Evolutionary conservation across 2,329 filamentous ascomycete genomes (phyloP).

Genomic region (Penicillium capsulatum): DNA sequence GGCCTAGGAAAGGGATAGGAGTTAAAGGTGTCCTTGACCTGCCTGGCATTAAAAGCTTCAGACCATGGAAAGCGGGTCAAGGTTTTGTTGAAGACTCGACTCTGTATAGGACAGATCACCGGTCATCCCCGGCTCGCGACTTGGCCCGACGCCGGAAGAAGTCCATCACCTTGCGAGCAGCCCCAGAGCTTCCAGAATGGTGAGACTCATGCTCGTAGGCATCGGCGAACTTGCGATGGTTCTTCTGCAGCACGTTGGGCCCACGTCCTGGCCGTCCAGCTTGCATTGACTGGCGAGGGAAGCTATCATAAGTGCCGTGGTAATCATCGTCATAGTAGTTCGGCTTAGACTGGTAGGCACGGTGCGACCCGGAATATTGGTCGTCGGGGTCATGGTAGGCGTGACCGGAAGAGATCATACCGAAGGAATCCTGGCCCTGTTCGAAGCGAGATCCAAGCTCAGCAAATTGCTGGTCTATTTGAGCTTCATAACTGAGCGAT

Average conservation of each 20-base stretch:
- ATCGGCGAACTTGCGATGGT: slow-evolving; percentile 79
- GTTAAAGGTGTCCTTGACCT: slow-evolving; percentile 9
- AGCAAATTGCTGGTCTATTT: slow-evolving; percentile 43
- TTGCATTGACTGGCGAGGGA: slow-evolving; percentile 42
- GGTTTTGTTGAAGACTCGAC: no score
- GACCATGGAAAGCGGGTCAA: no score
- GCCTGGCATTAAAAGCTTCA: no score
- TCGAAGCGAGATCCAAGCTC: slow-evolving; percentile 36
- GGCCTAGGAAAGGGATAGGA: slow-evolving; percentile 11
- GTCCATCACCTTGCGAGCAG: slow-evolving; percentile 93
- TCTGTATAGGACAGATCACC: no score
- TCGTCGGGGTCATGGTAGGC: slow-evolving; percentile 31
- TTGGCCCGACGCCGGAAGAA: slow-evolving; percentile 88
- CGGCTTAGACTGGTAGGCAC: slow-evolving; percentile 33
- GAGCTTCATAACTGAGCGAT: slow-evolving; percentile 35
- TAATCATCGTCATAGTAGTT: slow-evolving; percentile 50
- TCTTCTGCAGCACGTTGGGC: slow-evolving; percentile 70
- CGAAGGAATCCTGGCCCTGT: slow-evolving; percentile 28
- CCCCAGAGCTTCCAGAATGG: slow-evolving; percentile 77
- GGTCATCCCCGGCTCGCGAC: slow-evolving; percentile 55
- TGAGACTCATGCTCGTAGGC: slow-evolving; percentile 76
- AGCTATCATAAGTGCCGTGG: slow-evolving; percentile 39
- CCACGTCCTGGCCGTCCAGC: slow-evolving; percentile 37
- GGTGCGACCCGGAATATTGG: slow-evolving; percentile 28
- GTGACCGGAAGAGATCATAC: slow-evolving; percentile 28